Conservation (phyloP, 2,329 filamentous ascomycete species). For the Dissoconium aciculare region DNA sequence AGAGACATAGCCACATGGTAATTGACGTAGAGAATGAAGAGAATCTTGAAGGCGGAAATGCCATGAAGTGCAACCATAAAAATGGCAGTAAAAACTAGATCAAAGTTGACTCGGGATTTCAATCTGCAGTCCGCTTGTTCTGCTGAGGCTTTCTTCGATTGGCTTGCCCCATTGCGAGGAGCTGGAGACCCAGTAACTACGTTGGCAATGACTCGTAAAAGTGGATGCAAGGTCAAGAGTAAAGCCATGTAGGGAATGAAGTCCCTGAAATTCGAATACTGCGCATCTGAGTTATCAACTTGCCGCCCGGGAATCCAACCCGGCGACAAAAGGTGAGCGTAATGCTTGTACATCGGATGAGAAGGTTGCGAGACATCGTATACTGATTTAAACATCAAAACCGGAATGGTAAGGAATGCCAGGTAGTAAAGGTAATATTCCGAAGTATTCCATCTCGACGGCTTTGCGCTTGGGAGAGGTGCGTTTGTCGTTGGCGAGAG, state of each 20-base stretch:
- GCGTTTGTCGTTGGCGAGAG: constrained; percentile 49
- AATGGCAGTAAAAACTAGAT: constrained; percentile 63
- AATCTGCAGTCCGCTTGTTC: constrained; percentile 29
- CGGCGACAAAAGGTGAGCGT: constrained; percentile 51
- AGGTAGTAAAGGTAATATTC: constrained; percentile 77
- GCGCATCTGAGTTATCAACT: constrained; percentile 80
- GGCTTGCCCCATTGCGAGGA: constrained; percentile 1
- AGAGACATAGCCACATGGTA: constrained; percentile 61
- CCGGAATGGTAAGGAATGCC: constrained; percentile 53
- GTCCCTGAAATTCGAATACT: constrained; percentile 71
- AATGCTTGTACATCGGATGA: constrained; percentile 68
- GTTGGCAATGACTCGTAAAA: constrained; percentile 58
- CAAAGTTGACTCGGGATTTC: constrained; percentile 62
- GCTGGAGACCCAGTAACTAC: not conserved
- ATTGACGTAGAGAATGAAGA: constrained; percentile 67
- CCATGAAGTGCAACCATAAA: constrained; percentile 74
- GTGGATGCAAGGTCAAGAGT: constrained; percentile 63
- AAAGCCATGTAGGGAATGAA: constrained; percentile 71
- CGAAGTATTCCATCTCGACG: constrained; percentile 62
- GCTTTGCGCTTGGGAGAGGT: constrained; percentile 30
- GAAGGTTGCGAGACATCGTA: constrained; percentile 77
- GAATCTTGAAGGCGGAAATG: constrained; percentile 67
- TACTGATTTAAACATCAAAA: constrained; percentile 75
- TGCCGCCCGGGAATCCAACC: constrained; percentile 90
- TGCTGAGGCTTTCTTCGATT: constrained; percentile 31